Conservation (phyloP, 1,284 basidiomycete species). For the Apiotrichum domesticum region DNA sequence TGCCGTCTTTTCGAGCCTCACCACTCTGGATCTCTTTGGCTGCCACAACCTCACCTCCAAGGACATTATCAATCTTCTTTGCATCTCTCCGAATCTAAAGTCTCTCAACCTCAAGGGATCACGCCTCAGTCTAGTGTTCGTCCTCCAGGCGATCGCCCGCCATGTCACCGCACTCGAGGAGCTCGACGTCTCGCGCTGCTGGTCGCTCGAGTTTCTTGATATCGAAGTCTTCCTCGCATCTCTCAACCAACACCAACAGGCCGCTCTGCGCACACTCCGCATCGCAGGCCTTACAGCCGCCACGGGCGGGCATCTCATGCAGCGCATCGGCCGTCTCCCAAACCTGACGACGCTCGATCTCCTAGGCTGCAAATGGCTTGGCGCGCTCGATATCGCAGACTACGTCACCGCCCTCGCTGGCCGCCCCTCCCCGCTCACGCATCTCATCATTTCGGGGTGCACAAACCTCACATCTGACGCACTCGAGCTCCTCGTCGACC, state of each 20-base stretch:
- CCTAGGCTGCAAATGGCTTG: conserved; percentile 53
- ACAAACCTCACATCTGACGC: conserved; percentile 64
- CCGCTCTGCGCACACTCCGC: conserved; percentile 47
- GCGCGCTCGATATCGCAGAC: conserved; percentile 23
- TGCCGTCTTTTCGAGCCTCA: conserved; percentile 23
- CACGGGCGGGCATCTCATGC: conserved; percentile 51
- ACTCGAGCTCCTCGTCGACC: conserved; percentile 63
- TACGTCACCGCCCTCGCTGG: conserved; percentile 47
- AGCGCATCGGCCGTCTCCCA: conserved; percentile 58
- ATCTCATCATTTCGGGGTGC: conserved; percentile 72
- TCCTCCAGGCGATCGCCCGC: conserved; percentile 37
- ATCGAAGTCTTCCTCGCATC: conserved; percentile 44
- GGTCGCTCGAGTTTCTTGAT: conserved; percentile 61
- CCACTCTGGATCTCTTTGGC: conserved; percentile 63
- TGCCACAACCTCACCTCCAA: conserved; percentile 61
- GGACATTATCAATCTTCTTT: conserved; percentile 64
- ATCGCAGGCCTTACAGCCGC: conserved; percentile 61
- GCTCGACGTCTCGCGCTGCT: conserved; percentile 70
- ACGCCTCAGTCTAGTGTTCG: conserved; percentile 8
- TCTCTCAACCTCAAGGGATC: conserved; percentile 64
- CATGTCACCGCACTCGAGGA: conserved; percentile 55
- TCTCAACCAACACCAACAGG: conserved; percentile 16
- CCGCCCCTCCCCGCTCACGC: conserved; percentile 55
- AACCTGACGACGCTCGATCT: conserved; percentile 74
- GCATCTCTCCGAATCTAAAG: conserved; percentile 60